Evolutionary conservation across 148 eudicot genomes (phyloP).

Genomic region (Fagopyrum esculentum): DNA sequence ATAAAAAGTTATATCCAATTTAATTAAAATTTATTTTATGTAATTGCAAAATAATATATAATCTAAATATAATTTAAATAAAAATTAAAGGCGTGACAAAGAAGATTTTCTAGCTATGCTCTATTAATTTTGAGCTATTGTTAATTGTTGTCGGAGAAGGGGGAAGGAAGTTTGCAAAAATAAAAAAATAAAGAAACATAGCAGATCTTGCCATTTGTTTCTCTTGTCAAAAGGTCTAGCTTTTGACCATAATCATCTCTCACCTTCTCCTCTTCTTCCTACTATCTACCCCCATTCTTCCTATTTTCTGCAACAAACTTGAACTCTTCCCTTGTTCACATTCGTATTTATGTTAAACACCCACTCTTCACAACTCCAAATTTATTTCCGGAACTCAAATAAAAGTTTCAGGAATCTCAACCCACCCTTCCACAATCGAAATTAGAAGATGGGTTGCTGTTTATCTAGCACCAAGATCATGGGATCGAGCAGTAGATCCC

Average conservation of each 20-base stretch:
- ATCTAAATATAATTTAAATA: too few species aligned
- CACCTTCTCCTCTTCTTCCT: slow-evolving; percentile 3
- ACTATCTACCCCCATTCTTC: neutral
- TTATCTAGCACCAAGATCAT: slow-evolving; percentile 15
- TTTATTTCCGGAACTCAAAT: neutral
- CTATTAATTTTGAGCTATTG: too few species aligned
- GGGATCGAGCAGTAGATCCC: slow-evolving; percentile 18
- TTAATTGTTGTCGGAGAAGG: too few species aligned
- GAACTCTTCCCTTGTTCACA: neutral
- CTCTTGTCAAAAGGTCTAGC: neutral
- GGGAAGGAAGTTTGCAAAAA: neutral
- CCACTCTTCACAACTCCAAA: neutral
- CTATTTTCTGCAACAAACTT: slow-evolving; percentile 2
- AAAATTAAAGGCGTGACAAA: too few species aligned
- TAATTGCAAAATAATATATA: too few species aligned
- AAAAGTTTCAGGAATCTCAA: neutral
- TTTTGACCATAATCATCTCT: slow-evolving; percentile 3
- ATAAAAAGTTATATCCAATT: too few species aligned
- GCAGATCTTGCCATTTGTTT: neutral
- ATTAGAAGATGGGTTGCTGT: slow-evolving; percentile 13
- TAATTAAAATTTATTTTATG: too few species aligned
- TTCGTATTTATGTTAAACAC: neutral
- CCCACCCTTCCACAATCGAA: too few species aligned
- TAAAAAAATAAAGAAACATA: neutral
- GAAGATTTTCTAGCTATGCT: too few species aligned